phyloP scores from a whole-genome alignment of 2,329 filamentous ascomycete species.

The Pseudophaeomoniella oleicola region DNA sequence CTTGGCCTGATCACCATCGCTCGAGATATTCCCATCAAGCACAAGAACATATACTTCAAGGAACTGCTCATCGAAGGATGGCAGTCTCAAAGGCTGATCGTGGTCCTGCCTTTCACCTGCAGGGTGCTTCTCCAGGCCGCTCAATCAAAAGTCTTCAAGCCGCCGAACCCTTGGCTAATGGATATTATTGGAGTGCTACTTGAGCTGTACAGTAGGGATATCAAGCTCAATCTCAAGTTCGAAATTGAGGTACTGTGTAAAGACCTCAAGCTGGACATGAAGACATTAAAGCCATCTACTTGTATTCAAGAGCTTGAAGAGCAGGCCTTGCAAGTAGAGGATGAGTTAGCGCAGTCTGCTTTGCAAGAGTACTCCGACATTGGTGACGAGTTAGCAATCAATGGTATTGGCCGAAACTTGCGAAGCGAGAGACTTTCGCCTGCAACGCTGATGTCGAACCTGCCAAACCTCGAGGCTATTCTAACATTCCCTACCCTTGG shows the following conservation, averaged over 20 bases:
- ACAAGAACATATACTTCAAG: conserved; percentile 94
- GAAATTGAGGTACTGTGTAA: conserved; percentile 97
- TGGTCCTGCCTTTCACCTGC: conserved; percentile 95
- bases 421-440: conserved; percentile 61
- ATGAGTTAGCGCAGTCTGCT: conserved; percentile 43
- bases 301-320: conserved; percentile 62
- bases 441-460: conserved; percentile 59
- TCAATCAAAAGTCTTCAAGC: conserved; percentile 75
- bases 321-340: conserved; percentile 19
- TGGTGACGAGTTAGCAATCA: conserved; percentile 66
- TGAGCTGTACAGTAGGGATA: conserved; percentile 83
- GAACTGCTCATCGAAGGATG: conserved; percentile 87
- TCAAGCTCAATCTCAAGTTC: conserved; percentile 95
- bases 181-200: conserved; percentile 84
- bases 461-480: conserved; percentile 70
- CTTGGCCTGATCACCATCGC: conserved; percentile 85
- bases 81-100: conserved; percentile 76
- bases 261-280: conserved; percentile 80
- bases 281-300: conserved; percentile 73
- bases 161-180: conserved; percentile 96
- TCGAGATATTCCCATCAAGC: conserved; percentile 86
- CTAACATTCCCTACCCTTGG: conserved; percentile 65
- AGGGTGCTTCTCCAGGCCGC: conserved; percentile 80
- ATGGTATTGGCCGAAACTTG: conserved; percentile 53
- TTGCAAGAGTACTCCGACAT: conserved; percentile 57